Conservation (phyloP, 805 yeast genomes). For the Suhomyces xylopsoci region DNA sequence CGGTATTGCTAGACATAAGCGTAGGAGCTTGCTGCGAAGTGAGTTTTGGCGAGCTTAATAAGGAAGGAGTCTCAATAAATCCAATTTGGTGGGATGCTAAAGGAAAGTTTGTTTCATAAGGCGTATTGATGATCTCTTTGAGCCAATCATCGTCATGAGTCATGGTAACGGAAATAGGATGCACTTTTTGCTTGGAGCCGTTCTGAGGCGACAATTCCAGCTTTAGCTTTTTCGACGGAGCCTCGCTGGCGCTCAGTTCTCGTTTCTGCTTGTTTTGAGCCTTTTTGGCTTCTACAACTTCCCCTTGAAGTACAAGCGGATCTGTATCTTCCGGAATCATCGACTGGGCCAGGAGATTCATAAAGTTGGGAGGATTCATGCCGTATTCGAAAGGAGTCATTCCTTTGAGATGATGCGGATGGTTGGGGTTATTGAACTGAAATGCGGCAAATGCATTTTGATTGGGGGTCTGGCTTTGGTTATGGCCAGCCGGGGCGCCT, state of each 20-base stretch:
- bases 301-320: constrained; percentile 1
- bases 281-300: constrained; percentile 1
- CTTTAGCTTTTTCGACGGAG: constrained; percentile 5
- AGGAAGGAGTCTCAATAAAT: constrained; percentile 41
- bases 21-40: constrained; percentile 12
- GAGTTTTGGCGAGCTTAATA: constrained; percentile 7
- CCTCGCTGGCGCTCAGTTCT: background rate
- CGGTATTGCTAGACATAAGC: constrained; percentile 16
- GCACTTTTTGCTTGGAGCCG: background rate
- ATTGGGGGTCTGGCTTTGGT: background rate
- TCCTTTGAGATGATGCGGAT: constrained; percentile 40
- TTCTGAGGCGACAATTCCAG: background rate
- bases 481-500: background rate
- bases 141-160: constrained; percentile 56
- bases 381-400: constrained; percentile 38
- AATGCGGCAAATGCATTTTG: constrained; percentile 11
- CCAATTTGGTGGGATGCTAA: constrained; percentile 57
- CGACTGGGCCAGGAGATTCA: constrained; percentile 6
- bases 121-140: constrained; percentile 65
- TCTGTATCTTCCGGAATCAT: constrained; percentile 1
- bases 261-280: background rate
- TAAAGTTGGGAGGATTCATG: constrained; percentile 20
- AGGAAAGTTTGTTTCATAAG: constrained; percentile 58
- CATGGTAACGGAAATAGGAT: constrained; percentile 6
- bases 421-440: constrained; percentile 34